Conservation (phyloP, 2,329 filamentous ascomycete species). For the Cordyceps pruinosa region DNA sequence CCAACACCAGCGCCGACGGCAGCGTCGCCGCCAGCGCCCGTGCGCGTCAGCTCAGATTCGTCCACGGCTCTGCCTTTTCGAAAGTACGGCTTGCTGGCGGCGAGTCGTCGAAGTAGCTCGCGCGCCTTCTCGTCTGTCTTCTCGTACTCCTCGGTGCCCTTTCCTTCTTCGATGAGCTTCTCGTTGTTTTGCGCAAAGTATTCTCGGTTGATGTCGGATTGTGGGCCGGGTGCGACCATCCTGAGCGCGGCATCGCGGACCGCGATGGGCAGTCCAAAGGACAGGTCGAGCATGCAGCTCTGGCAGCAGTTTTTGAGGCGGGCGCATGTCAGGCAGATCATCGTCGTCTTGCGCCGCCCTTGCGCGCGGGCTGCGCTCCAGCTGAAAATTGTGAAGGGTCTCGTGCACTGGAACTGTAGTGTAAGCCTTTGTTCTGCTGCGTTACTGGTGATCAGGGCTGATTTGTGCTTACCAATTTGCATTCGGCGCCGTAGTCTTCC, state of each 20-base stretch:
- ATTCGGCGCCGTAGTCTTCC: conserved; percentile 86
- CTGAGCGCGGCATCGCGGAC: conserved; percentile 94
- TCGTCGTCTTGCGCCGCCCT: conserved; percentile 85
- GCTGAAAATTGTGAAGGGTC: conserved; percentile 90
- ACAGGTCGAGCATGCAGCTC: conserved; percentile 96
- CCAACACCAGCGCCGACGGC: conserved; percentile 50
- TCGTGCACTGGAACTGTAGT: conserved; percentile 55
- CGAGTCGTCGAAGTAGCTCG: conserved; percentile 75
- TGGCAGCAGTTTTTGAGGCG: conserved; percentile 98
- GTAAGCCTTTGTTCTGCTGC: conserved; percentile 16
- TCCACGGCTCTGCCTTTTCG: conserved; percentile 76
- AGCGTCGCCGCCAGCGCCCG: conserved; percentile 35
- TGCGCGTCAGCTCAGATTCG: conserved; percentile 35
- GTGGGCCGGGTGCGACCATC: conserved; percentile 91
- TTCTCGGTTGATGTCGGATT: conserved; percentile 89
- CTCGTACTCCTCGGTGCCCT: conserved; percentile 82
- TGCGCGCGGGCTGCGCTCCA: conserved; percentile 89
- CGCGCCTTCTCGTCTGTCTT: conserved; percentile 96
- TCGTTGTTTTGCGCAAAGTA: conserved; percentile 98
- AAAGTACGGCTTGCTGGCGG: conserved; percentile 92
- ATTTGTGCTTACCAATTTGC: conserved; percentile 50
- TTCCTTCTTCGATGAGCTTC: conserved; percentile 86
- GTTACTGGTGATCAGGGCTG: not conserved
- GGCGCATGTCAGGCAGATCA: conserved; percentile 93
- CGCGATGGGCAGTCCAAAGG: conserved; percentile 89